Conservation (phyloP, 1,139 yeast genomes). For the Suhomyces chickasaworum region DNA sequence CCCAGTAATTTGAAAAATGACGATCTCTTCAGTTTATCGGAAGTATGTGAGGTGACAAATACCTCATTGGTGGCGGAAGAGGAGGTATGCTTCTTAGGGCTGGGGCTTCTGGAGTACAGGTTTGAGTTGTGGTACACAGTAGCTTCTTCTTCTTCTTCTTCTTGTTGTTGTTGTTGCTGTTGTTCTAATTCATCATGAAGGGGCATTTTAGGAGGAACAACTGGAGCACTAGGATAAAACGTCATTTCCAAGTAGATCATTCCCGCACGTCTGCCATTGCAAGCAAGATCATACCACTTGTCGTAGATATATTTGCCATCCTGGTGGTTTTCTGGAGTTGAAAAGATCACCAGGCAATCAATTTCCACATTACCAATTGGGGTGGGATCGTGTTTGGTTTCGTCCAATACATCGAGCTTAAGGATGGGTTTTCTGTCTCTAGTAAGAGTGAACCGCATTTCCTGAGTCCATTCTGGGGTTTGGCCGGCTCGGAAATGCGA, state of each 20-base stretch:
- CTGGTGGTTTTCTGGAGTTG: slow-evolving; percentile 46
- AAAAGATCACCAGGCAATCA: slow-evolving; percentile 71
- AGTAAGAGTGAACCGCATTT: slow-evolving; percentile 65
- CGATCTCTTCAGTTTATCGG: slow-evolving; percentile 19
- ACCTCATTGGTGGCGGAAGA: slow-evolving; percentile 8
- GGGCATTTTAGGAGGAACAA: slow-evolving; percentile 44
- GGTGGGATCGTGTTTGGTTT: slow-evolving; percentile 82
- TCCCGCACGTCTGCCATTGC: slow-evolving; percentile 81
- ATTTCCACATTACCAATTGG: slow-evolving; percentile 82
- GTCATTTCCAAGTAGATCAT: slow-evolving; percentile 89
- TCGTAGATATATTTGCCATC: slow-evolving; percentile 74
- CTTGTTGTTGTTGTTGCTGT: background rate
- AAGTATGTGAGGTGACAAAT: slow-evolving; percentile 17
- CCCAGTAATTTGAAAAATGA: slow-evolving; percentile 18
- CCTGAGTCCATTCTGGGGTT: slow-evolving; percentile 84
- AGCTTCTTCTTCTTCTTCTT: slow-evolving; percentile 2
- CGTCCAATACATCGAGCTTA: slow-evolving; percentile 79
- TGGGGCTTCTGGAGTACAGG: slow-evolving; percentile 7
- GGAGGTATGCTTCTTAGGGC: slow-evolving; percentile 8
- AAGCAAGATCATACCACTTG: slow-evolving; percentile 74
- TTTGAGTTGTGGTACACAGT: slow-evolving; percentile 2
- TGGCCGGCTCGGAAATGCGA: slow-evolving; percentile 85
- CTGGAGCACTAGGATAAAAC: slow-evolving; percentile 69
- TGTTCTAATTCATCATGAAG: too few species aligned
- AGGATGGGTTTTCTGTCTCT: slow-evolving; percentile 64